Base-by-base conservation (phyloP, 345 rosid species). In the Ceriops decandra region DNA sequence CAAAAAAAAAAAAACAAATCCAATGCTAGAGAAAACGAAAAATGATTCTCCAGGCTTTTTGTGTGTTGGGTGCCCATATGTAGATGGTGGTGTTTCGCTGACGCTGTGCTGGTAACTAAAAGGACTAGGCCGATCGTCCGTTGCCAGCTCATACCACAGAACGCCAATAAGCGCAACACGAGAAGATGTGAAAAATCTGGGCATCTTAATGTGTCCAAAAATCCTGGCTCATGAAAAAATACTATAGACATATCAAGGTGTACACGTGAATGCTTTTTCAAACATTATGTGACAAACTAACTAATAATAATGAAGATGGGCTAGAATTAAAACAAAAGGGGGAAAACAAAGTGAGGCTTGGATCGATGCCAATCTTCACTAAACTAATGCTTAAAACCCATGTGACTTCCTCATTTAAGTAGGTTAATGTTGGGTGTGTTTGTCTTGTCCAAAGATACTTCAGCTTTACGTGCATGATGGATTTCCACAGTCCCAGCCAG, bases 381-480 rank as follows among this genome's bases (percentile, higher is more conserved):
- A 69, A 67, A 61, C 30, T 62, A 68, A 66, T 53, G 15, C 17
- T 20, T 15, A 52, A 72, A 68, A 31, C 60, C 69, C 85, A 82
- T 79, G 83, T 82, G 85, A 33, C 64, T 33, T 52, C 66, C 52
- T 64, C 64, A 1, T 15, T 46, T 20, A 53, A 20, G 62, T 24
- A 52, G 68, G 75, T 80, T 80, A 76, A 73, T 78, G 82, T 62
- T 80, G 38, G 68, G 69, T 26, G 28, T 57, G 53, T 54, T 61
- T 30, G 69, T 72, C 76, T n/a, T 71, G 3, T 11, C 49, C n/a
- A 54, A 24, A 30, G 31, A 60, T 21, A 30, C 66, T 42, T 13
- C 59, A 59, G 64, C 86, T 78, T 83, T 76, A 74, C 75, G 53
- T 74, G 82, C 82, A 76, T 74, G 81, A 60, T 73, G 79, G 86